Base-by-base conservation (phyloP, 495 filamentous ascomycete genomes). In the Chaetomium tenue region DNA sequence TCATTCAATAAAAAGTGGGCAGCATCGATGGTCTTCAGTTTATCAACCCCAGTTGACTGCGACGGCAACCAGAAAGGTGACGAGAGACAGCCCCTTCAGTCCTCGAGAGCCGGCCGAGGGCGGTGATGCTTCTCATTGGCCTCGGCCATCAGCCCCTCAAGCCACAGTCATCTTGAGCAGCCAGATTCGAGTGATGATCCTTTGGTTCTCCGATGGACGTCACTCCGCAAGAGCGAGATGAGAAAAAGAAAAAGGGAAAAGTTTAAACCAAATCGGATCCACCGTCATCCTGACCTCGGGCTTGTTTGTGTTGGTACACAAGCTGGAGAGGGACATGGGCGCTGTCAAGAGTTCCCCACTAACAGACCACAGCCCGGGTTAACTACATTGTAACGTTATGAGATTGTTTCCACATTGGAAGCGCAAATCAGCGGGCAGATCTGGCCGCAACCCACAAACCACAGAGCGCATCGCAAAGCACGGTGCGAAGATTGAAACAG, bases 81-180 rank as follows among this genome's bases (percentile, higher is more conserved):
- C 22, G 12, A 25, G 22, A 60, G 33, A 22, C 25, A 53, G 39
- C 56, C 50, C 28, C 16, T 20, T 18, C 44, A 4, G 15, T 18
- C 20, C 37, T 44, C 26, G 16, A 60, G 47, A 58, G 30, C 33
- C 48, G 44, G 50, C 50, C 26, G 28, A 22, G 18, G 30, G 30
- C 52, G 44, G 25, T 47, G 9, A 23, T 51, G 44, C 51, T 40
- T 48, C 46, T 59, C 46, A 65, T 65, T 65, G 58, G 63, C 33
- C 26, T 30, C 16, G 44, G 30, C 33, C 42, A 22, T 60, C 53
- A 58, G 40, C 42, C 47, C 44, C 50, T 61, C 52, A 63, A 67
- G 65, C 60, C 64, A 62, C 42, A 28, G 52, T 37, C 9, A 25
- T 25, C 16, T 30, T 48, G 22, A 12, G 16, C 20, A n/a, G n/a